Base-by-base conservation (phyloP, 371 early-diverging fungal species). In the Batkoa obscura region DNA sequence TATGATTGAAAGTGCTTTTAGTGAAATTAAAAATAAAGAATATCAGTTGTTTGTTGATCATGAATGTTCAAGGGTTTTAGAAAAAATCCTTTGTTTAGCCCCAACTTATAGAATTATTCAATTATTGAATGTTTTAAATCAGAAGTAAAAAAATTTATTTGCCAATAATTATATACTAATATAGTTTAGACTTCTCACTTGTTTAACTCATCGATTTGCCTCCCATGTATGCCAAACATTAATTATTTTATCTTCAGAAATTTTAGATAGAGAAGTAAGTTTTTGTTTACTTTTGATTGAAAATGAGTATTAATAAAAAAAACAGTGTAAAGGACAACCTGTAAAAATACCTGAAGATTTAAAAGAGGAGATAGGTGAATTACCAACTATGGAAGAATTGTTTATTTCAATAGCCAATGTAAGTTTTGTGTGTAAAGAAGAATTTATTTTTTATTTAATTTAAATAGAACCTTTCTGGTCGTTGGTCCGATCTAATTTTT, bases 171-270 rank as follows among this genome's bases (percentile, higher is more conserved):
- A 38, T 5, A 23, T 13, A n/a, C 23, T 39, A n/a, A 36, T 51
- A 41, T 37, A 15, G 51, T 23, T 3, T 62, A 79, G 77, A 50
- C 74, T 72, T 35, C 62, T 79, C 17, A 74, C 75, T 57, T 68
- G 88, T 43, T 83, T 85, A 45, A 72, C 79, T 3, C 86, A 90
- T 65, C 80, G 82, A 49, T 88, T 84, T 58, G 88, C 83, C 3
- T 88, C 88, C 1, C 91, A 90, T 51, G 88, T 87, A 1, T 73
- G 75, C 50, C 91, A 90, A 64, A 84, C 87, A 2, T 59, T 87
- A 8, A 62, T 88, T 51, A 72, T 75, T 0, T 63, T 86, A 4
- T 75, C 78, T n/a, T 80, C 83, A 0, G 78, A 79, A 53, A 73
- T 80, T 13, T 73, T 88, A 6, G 84, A 87, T 52, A 68, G 79